Evolutionary conservation across 2,329 filamentous ascomycete genomes (phyloP), one percentile per base, ranked within the genome.

Genomic region (Diaporthe humulicola): DNA sequence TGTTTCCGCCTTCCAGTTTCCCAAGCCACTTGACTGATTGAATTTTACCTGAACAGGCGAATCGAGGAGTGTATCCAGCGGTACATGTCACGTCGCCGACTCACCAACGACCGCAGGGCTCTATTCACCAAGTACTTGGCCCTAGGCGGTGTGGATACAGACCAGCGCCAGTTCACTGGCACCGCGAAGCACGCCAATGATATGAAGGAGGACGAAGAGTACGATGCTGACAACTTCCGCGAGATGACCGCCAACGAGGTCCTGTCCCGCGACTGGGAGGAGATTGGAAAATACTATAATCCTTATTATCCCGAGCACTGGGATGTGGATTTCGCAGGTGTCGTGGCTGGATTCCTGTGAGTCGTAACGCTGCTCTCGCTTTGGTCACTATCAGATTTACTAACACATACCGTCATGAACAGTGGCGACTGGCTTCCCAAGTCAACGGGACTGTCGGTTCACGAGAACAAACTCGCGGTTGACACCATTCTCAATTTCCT

Each of bases 1-100:
- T 45, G 25, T 17, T 10, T 12, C 33, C 19, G 14, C 33, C 1
- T 12, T 10, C 1, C 14, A 14, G 3, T 9, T 28, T 12, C 17
- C 28, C 45, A 70, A 60, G 78, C 76, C 71, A 56, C 64, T n/a
- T 25, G 28, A 6, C 25, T 33, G 7, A 10, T 30, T 30, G 38
- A 12, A 40, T 66, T 42, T 9, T 2, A 19, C 73, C 78, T 75
- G 25, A 74, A 54, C 75, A 94, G 93, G 73, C 95, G 97, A 61
- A 95, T 98, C 54, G 93, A 98, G 80, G 90, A 92, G 36, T 97
- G 95, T 61, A 93, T 98, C 72, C 92, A 95, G 78, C 93, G 95
- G 19, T 99, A 93, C 84, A 91, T 93, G 76, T 88, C 90, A 48
- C 93, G 92, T 61, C 93, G 96, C 42, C 95, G 94, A 77, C 89